phyloP scores from a whole-genome alignment of 78 protist species.

The Pigoraptor vietnamica region DNA sequence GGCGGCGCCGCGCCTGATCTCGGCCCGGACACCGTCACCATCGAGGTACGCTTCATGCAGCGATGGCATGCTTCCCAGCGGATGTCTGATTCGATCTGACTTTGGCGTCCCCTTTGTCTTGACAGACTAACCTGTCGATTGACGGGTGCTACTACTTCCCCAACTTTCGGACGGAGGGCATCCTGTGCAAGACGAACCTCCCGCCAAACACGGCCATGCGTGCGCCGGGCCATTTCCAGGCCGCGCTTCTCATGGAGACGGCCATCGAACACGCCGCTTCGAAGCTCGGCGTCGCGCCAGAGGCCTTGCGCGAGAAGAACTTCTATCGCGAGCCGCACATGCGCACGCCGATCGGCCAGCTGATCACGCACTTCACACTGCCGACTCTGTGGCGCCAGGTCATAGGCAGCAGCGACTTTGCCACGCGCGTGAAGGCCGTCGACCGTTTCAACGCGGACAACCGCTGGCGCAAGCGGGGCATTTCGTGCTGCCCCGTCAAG shows the following conservation, averaged over 20 bases:
- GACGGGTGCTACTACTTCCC: background rate
- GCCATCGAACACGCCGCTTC: slow-evolving; percentile 18
- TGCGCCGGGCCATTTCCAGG: slow-evolving; percentile 31
- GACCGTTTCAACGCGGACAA: slow-evolving; percentile 33
- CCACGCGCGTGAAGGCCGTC: background rate
- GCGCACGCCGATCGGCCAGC: background rate
- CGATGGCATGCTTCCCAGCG: too few relatives aligned
- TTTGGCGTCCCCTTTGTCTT: too few relatives aligned
- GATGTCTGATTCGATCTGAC: too few relatives aligned
- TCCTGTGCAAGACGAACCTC: slow-evolving; percentile 1
- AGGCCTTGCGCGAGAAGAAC: slow-evolving; percentile 4
- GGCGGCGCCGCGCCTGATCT: slow-evolving; percentile 31
- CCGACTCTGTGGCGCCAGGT: slow-evolving; percentile 8
- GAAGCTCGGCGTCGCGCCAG: background rate
- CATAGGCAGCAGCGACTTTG: background rate
- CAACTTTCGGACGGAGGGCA: background rate
- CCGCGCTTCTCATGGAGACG: slow-evolving; percentile 4
- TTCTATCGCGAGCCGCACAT: background rate
- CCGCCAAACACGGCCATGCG: slow-evolving; percentile 26
- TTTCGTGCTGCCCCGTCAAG: slow-evolving; percentile 31
- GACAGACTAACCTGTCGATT: background rate
- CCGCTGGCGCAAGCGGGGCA: slow-evolving; percentile 51
- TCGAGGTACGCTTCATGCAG: background rate
- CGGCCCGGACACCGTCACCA: background rate
- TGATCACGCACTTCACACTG: background rate